Conservation (phyloP, 352 stramenopile species). For the Halophytophthora polymorphica region DNA sequence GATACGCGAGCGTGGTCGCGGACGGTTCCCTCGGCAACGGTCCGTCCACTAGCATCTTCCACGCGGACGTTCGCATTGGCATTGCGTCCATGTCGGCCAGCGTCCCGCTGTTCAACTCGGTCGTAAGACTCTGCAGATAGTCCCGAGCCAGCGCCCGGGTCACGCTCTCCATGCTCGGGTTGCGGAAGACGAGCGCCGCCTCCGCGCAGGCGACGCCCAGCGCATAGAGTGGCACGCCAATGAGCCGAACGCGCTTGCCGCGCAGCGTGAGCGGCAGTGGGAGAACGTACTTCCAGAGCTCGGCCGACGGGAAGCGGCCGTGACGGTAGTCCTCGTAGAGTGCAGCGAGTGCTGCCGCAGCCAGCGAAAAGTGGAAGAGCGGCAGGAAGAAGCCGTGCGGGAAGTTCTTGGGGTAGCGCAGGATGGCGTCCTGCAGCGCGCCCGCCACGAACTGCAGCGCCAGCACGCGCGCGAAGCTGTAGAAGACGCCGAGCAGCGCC, state of each 20-base stretch:
- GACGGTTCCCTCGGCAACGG: neutral
- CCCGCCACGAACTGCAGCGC: conserved; percentile 49
- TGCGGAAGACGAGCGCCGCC: conserved; percentile 41
- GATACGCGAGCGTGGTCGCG: conserved; percentile 15
- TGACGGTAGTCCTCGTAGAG: conserved; percentile 43
- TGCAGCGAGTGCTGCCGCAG: conserved; percentile 26
- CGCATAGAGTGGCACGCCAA: conserved; percentile 68
- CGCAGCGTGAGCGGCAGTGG: conserved; percentile 61
- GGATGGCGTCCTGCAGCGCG: conserved; percentile 46
- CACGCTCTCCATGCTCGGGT: conserved; percentile 40
- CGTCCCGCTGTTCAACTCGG: conserved; percentile 23
- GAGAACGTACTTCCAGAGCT: conserved; percentile 56
- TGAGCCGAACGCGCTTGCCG: conserved; percentile 44
- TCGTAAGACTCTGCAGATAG: conserved; percentile 37
- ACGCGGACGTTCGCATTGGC: conserved; percentile 12
- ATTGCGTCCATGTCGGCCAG: conserved; percentile 14
- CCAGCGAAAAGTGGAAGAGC: conserved; percentile 46
- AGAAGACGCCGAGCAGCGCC: conserved; percentile 53
- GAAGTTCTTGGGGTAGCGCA: conserved; percentile 55
- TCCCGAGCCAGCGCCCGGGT: conserved; percentile 1
- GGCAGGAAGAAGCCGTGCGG: conserved; percentile 52
- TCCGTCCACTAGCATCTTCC: conserved; percentile 15
- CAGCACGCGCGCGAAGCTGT: conserved; percentile 70
- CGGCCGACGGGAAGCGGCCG: conserved; percentile 27
- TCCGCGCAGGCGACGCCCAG: conserved; percentile 51